Evolutionary conservation across 768 basidiomycete genomes (phyloP), one percentile per base, ranked within the genome.

Genomic region (Lactarius pseudohatsudake): DNA sequence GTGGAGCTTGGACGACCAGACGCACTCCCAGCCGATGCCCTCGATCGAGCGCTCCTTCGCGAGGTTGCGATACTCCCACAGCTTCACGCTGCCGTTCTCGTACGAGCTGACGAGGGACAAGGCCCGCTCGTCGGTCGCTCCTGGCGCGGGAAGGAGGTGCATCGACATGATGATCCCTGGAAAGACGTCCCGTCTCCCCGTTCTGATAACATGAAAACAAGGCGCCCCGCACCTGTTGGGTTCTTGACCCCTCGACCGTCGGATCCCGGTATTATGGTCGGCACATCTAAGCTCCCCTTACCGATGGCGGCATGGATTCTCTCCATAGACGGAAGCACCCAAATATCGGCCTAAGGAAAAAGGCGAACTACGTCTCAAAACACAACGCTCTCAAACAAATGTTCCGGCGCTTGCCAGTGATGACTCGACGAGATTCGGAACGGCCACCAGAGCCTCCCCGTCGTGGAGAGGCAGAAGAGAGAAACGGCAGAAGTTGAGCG

Each of bases 401-500:
- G 36, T 10, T 34, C 36, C 13, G 32, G 32, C 4, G 64, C 84
- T 40, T 74, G 94, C 94, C 64, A 88, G 80, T 47, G 91, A 86
- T 7, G 96, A 96, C 72, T 98, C 94, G 10, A 94, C 82, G 28
- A 98, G 80, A 72, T 95, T 96, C 0, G 95, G 95, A 16, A 97
- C 78, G 0, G 92, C 93, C 32, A 98, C 74, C 55, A 94, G 77
- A 1, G 85, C 88, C 18, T 56, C 28, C 18, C 63, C 15, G 38
- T 72, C 6, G 22, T 26, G 26, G 75, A 54, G 22, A 5, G 57
- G 22, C 43, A 90, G 74, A 3, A 98, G 79, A 8, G 92, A 90
- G 76, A 97, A 95, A 2, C 90, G 86, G 76, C 96, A 98, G 75
- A 90, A 98, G 73, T 96, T 97, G 63, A 98, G 81, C 2, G 96